phyloP scores from a whole-genome alignment of 371 early-diverging fungal genomes.

The Actinomucor elegans region DNA sequence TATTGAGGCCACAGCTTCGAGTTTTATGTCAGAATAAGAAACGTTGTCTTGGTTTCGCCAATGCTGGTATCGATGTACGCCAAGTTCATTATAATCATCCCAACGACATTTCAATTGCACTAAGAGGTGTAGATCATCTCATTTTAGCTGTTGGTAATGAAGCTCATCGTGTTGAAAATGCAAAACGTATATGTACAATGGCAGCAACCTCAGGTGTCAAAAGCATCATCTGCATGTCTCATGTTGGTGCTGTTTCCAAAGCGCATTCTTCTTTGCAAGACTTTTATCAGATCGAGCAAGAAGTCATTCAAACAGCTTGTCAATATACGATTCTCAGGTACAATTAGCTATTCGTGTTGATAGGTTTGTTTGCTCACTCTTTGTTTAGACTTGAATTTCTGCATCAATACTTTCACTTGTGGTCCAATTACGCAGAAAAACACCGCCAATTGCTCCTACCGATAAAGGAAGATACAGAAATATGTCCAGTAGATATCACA shows the following conservation, averaged over 20 bases:
- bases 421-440: conserved; percentile 30
- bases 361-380: background rate
- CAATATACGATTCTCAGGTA: conserved; percentile 47
- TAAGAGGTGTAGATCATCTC: conserved; percentile 41
- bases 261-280: conserved; percentile 29
- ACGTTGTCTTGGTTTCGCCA: conserved; percentile 19
- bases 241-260: conserved; percentile 38
- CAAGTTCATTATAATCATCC: conserved; percentile 37
- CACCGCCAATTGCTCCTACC: conserved; percentile 20
- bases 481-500: conserved; percentile 27
- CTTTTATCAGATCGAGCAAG: conserved; percentile 36
- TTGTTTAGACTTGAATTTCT: conserved; percentile 43
- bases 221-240: conserved; percentile 43
- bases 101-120: conserved; percentile 29
- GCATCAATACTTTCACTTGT: conserved; percentile 37
- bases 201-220: conserved; percentile 40
- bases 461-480: conserved; percentile 13
- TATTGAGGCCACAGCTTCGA: conserved; percentile 29
- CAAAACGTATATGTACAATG: conserved; percentile 23
- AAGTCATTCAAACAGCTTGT: conserved; percentile 30
- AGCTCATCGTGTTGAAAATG: conserved; percentile 26
- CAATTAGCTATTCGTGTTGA: background rate
- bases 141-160: conserved; percentile 39
- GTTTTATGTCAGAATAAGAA: conserved; percentile 30
- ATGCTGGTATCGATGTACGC: conserved; percentile 32